phyloP scores from a whole-genome alignment of 1,284 basidiomycete genomes.

The Lentinula novae-zelandiae region DNA sequence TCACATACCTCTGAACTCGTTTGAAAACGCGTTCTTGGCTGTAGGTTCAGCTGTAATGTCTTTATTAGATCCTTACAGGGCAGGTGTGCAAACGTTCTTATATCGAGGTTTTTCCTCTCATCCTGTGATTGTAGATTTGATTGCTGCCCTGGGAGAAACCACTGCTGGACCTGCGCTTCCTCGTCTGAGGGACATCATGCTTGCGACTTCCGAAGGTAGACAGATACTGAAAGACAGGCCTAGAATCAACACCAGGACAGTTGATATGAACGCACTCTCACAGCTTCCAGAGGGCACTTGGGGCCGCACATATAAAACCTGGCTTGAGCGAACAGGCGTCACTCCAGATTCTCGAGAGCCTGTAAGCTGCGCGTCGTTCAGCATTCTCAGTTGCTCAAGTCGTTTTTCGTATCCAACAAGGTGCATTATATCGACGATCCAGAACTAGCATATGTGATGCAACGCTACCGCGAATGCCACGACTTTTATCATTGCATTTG shows the following conservation, averaged over 20 bases:
- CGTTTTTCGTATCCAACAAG: conserved; percentile 32
- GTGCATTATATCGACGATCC: conserved; percentile 93
- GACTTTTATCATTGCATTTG: conserved; percentile 94
- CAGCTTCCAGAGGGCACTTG: conserved; percentile 78
- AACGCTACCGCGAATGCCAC: conserved; percentile 96
- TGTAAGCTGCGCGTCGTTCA: conserved; percentile 42
- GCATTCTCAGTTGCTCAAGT: conserved; percentile 2
- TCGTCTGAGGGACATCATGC: conserved; percentile 77
- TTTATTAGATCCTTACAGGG: conserved; percentile 79
- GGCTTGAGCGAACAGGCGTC: conserved; percentile 89
- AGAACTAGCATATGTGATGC: conserved; percentile 95
- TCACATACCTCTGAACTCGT: conserved; percentile 77
- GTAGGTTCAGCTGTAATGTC: conserved; percentile 85
- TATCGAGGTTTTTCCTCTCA: background rate
- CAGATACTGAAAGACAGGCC: conserved; percentile 84
- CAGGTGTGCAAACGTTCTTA: conserved; percentile 54
- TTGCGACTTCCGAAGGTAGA: conserved; percentile 76
- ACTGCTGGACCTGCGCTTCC: conserved; percentile 84
- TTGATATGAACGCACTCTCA: conserved; percentile 70
- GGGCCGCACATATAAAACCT: conserved; percentile 85
- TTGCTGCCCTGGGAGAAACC: conserved; percentile 89
- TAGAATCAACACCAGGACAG: conserved; percentile 72
- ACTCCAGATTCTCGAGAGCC: conserved; percentile 93
- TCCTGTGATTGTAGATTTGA: conserved; percentile 65
- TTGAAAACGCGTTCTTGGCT: conserved; percentile 84